Conservation (phyloP, 2,329 filamentous ascomycete species). For the Scedosporium boydii region DNA sequence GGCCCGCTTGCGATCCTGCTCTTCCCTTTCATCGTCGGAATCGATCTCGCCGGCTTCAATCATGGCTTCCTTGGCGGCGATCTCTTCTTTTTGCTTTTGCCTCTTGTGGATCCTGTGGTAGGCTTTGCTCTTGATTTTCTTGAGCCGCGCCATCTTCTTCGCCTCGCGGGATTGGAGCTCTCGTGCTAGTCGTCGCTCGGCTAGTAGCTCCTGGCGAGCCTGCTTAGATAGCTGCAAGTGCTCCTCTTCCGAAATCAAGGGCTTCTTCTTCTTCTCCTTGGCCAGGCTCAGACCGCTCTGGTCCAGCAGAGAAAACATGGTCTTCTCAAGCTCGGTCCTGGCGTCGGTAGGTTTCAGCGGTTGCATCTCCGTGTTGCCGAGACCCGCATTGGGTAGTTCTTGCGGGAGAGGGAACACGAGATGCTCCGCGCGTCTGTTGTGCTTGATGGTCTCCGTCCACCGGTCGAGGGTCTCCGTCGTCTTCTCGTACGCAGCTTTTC, state of each 20-base stretch:
- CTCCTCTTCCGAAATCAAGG: constrained; percentile 57
- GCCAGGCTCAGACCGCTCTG: constrained; percentile 66
- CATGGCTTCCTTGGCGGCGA: constrained; percentile 40
- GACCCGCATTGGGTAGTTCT: constrained; percentile 51
- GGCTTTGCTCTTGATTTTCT: constrained; percentile 97
- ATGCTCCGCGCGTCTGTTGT: constrained; percentile 85
- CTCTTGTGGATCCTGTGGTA: constrained; percentile 89
- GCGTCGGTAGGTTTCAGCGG: constrained; percentile 55
- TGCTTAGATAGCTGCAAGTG: constrained; percentile 63
- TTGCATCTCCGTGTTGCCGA: constrained; percentile 53
- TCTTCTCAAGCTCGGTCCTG: constrained; percentile 72
- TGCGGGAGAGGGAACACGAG: constrained; percentile 78
- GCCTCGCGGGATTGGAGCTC: constrained; percentile 85
- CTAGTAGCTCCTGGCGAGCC: constrained; percentile 62
- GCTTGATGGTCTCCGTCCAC: constrained; percentile 93
- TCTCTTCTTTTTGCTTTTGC: constrained; percentile 47
- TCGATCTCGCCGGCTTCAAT: constrained; percentile 50
- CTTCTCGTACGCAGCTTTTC: constrained; percentile 75
- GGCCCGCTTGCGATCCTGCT: constrained; percentile 63
- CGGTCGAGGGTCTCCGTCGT: constrained; percentile 82
- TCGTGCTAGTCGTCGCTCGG: constrained; percentile 67
- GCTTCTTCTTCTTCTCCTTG: constrained; percentile 37
- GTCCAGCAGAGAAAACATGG: constrained; percentile 81
- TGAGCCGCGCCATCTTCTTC: constrained; percentile 80
- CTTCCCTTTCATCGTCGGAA: constrained; percentile 57